Conservation (phyloP, 2,329 filamentous ascomycete genomes). For the Passalora sequoiae region DNA sequence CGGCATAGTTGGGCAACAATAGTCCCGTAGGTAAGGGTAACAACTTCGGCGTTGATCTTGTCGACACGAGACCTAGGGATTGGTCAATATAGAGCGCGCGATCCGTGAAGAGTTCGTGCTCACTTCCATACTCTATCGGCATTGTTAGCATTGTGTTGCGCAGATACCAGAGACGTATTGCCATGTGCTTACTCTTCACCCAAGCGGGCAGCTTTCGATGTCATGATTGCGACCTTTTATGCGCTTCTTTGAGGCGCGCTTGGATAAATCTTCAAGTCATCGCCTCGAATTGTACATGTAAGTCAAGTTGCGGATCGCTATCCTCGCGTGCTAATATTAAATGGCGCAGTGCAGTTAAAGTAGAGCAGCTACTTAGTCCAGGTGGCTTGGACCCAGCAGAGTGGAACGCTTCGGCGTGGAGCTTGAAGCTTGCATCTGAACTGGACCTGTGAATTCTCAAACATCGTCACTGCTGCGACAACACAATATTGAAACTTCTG, state of each 20-base stretch:
- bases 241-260: slow-evolving; percentile 21
- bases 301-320: background rate
- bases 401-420: too few relatives aligned
- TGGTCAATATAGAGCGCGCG: background rate
- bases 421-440: too few relatives aligned
- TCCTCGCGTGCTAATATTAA: too few relatives aligned
- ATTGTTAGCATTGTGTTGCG: background rate
- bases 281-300: slow-evolving; percentile 3
- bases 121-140: slow-evolving; percentile 80
- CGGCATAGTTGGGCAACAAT: slow-evolving; percentile 95
- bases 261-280: slow-evolving; percentile 25
- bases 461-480: too few relatives aligned
- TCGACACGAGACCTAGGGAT: slow-evolving; percentile 80
- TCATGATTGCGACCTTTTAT: slow-evolving; percentile 33
- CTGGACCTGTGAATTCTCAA: too few relatives aligned
- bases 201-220: slow-evolving; percentile 63
- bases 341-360: background rate
- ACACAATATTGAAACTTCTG: too few relatives aligned
- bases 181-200: slow-evolving; percentile 66
- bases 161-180: too few relatives aligned
- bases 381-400: too few relatives aligned
- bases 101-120: slow-evolving; percentile 38
- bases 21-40: slow-evolving; percentile 95
- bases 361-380: too few relatives aligned
- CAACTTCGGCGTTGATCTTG: slow-evolving; percentile 96